phyloP scores from a whole-genome alignment of 2,329 filamentous ascomycete species.

The Orbilia brochopaga region DNA sequence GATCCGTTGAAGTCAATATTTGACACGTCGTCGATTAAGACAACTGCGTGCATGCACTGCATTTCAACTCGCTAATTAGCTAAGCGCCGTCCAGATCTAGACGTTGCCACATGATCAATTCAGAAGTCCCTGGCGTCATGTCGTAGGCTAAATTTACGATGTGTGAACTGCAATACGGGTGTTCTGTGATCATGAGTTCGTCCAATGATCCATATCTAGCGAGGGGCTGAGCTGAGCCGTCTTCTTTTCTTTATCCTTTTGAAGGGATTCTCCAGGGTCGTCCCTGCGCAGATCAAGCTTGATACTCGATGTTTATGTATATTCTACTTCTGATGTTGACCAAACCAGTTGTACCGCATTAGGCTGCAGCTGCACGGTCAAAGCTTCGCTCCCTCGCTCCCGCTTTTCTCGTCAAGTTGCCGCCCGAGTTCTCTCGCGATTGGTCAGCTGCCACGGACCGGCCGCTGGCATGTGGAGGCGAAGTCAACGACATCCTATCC shows the following conservation, averaged over 20 bases:
- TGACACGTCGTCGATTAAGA: not conserved
- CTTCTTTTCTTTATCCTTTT: too few relatives aligned
- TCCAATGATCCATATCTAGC: too few relatives aligned
- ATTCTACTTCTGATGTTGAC: slow-evolving; percentile 35
- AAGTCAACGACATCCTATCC: not conserved
- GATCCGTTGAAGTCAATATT: not conserved
- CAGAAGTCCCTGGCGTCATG: not conserved
- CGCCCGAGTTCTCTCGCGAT: slow-evolving; percentile 19
- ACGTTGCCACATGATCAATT: slow-evolving; percentile 2
- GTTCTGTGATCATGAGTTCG: not conserved
- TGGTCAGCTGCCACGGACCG: slow-evolving; percentile 26
- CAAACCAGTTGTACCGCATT: slow-evolving; percentile 42
- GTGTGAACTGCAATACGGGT: not conserved
- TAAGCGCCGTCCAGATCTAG: slow-evolving; percentile 8
- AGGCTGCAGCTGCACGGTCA: slow-evolving; percentile 50
- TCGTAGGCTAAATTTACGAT: not conserved
- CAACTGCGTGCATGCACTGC: not conserved
- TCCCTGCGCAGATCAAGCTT: slow-evolving; percentile 46
- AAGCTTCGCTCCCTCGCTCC: slow-evolving; percentile 36
- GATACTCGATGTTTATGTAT: not conserved
- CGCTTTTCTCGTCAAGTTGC: slow-evolving; percentile 28
- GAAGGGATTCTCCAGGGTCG: too few relatives aligned
- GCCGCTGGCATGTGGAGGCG: slow-evolving; percentile 12
- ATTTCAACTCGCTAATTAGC: not conserved
- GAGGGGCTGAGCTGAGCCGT: not conserved